Evolutionary conservation across 148 eudicot species (phyloP), one percentile per base, ranked within the genome.

Genomic region (Tetragonia tetragonoides): DNA sequence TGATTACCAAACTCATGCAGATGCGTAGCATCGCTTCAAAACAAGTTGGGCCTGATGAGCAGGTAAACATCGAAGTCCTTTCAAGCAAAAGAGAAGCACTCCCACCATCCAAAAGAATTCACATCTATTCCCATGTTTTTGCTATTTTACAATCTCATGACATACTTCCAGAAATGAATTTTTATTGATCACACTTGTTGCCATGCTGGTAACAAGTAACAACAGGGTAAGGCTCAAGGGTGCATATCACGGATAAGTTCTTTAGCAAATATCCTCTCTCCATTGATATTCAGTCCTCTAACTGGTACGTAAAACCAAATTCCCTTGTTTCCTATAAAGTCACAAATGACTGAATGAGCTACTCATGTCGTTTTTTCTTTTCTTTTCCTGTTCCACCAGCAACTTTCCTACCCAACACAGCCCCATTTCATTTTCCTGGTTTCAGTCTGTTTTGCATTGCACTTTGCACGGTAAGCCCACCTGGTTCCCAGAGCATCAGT

Each of bases 191-290:
- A n/a, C n/a, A n/a, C n/a, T n/a, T n/a, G n/a, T n/a, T n/a, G n/a
- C n/a, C n/a, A n/a, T n/a, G n/a, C n/a, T n/a, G n/a, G n/a, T n/a
- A n/a, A n/a, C n/a, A n/a, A n/a, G n/a, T n/a, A n/a, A 12, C 66
- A 37, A 28, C 72, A 92, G 93, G 97, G 97, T 4, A 92, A 86
- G 82, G 89, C 82, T 63, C 97, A 92, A 85, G 97, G 97, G 62
- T 88, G 93, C 81, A 86, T 92, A 72, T 88, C 93, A 38, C 90
- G 90, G 74, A 88, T 92, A 80, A 79, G 83, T 69, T 90, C 93
- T 23, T 80, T 88, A 28, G 89, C 89, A 62, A 88, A 81, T 76
- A 88, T 92, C 78, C 84, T 92, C 75, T 84, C 93, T 37, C 97
- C 97, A 51, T 68, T 92, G 62, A 76, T 90, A 71, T 90, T 87